These are phyloP conservation scores for Suhomyces guaymorum DNA, from an alignment of 1,139 yeast species.

Conservation along the genomic window DNA sequence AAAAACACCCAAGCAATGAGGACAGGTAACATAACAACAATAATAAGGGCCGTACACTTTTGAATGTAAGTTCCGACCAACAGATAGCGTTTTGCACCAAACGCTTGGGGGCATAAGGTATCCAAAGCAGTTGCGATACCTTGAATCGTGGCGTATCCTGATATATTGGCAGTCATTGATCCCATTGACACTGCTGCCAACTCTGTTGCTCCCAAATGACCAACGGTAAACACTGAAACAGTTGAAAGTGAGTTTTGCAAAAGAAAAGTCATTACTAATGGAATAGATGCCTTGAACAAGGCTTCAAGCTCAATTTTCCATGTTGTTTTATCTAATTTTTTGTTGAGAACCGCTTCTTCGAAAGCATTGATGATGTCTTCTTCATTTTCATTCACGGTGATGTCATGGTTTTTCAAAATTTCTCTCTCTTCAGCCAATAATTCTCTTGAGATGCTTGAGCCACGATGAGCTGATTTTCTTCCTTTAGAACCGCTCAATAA, in stretches of 20 bases:
- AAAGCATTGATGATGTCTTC: slow-evolving; percentile 33
- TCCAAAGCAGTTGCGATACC: slow-evolving; percentile 80
- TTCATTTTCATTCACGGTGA: slow-evolving; percentile 28
- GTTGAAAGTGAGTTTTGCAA: slow-evolving; percentile 58
- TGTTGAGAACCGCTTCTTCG: slow-evolving; percentile 36
- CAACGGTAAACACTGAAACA: slow-evolving; percentile 59
- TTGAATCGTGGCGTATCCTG: slow-evolving; percentile 59
- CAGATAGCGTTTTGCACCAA: slow-evolving; percentile 54
- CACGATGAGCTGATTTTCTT: slow-evolving; percentile 17
- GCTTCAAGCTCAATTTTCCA: slow-evolving; percentile 39
- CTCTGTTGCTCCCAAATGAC: slow-evolving; percentile 59
- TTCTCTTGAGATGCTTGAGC: slow-evolving; percentile 31
- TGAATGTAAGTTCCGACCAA: slow-evolving; percentile 56
- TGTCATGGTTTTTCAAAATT: slow-evolving; percentile 33
- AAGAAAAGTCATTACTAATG: slow-evolving; percentile 54
- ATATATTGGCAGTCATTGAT: slow-evolving; percentile 61
- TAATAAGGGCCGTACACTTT: slow-evolving; percentile 54
- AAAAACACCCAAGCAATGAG: slow-evolving; percentile 51
- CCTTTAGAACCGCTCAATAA: slow-evolving; percentile 12
- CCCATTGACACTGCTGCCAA: slow-evolving; percentile 64
- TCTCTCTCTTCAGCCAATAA: slow-evolving; percentile 39
- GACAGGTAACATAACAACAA: slow-evolving; percentile 51
- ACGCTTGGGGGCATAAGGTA: slow-evolving; percentile 73
- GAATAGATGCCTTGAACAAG: slow-evolving; percentile 47
- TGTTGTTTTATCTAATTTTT: slow-evolving; percentile 30